These are phyloP conservation scores for Carex littledalei DNA, from an alignment of 176 grass and related monocot species.

Conservation along the genomic window DNA sequence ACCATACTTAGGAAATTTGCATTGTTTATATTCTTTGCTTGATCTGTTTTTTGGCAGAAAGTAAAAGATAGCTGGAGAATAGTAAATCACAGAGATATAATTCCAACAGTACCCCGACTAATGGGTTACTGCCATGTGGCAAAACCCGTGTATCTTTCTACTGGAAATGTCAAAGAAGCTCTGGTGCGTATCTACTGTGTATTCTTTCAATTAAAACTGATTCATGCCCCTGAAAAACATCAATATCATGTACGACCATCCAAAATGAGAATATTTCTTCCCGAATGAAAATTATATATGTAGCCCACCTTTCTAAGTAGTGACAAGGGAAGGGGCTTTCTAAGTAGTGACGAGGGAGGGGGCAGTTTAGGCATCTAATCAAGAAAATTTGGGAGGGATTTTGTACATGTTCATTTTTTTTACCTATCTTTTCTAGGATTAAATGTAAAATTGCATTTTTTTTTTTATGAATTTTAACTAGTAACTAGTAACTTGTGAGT, in stretches of 20 bases:
- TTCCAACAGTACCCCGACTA: constrained; percentile 89
- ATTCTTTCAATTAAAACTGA: not conserved
- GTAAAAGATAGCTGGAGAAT: constrained; percentile 98
- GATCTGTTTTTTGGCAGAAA: constrained; percentile 47
- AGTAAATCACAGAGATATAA: constrained; percentile 94
- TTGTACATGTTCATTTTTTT: not conserved
- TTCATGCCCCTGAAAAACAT: not conserved
- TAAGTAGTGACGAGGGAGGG: not conserved
- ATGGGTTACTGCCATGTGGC: constrained; percentile 99
- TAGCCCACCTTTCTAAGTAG: not conserved
- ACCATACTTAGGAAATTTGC: not conserved
- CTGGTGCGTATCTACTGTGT: constrained; percentile 30
- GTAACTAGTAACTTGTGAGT: not conserved
- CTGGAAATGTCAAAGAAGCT: constrained; percentile 51
- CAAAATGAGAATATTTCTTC: not conserved
- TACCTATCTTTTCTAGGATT: not conserved
- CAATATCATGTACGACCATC: not conserved
- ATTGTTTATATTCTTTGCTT: not conserved
- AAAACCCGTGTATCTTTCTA: constrained; percentile 82
- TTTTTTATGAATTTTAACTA: not conserved
- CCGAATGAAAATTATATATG: not conserved
- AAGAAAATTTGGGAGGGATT: not conserved
- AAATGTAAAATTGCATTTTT: not conserved
- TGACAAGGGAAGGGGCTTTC: not conserved
- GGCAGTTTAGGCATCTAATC: not conserved